Evolutionary conservation across 2,329 filamentous ascomycete genomes (phyloP), one percentile per base, ranked within the genome.

Genomic region (Epichloe bromicola): DNA sequence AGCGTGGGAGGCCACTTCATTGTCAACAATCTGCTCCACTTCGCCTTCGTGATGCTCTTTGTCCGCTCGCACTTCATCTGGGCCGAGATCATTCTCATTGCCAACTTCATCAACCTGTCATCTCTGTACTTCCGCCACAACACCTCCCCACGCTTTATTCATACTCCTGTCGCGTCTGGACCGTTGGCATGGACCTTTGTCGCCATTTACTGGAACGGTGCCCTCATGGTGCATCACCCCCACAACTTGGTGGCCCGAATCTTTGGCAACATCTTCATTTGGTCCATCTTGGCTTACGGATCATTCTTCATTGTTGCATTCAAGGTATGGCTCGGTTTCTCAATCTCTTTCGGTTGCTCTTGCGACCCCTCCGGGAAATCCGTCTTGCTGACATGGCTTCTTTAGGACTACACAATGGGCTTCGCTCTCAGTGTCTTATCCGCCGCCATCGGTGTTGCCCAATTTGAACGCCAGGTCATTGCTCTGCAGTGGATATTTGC

Each of bases 401-500:
- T n/a, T 2, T 36, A 74, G 79, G 80, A 84, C 59, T 83, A 83
- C 65, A 85, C 85, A 23, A 84, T 94, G 63, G 88, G 89, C 2
- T 88, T 93, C 64, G 82, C 80, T 50, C 74, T 95, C 59, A 85
- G 82, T 58, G 75, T 89, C 43, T 71, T 94, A 45, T 71, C 80
- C 1, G 82, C 88, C 5, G 80, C 88, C 17, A 80, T 94, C 41
- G 88, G 86, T 12, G 80, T 93, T 15, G 78, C 80, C 14, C 89
- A 95, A 66, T 82, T 94, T 69, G 71, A 82, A 48, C 75, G 77
- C 60, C 81, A 88, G 64, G 67, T 83, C 53, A 74, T 94, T 57
- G 86, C 87, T 6, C 74, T 95, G 56, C 89, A 95, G 70, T 95
- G 88, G 88, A 91, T 94, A 67, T 95, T 95, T 65, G 86, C 88